Evolutionary conservation across 164 flowering plant genomes (phyloP), one percentile per base, ranked within the genome.

Genomic region (Vitis riparia): DNA sequence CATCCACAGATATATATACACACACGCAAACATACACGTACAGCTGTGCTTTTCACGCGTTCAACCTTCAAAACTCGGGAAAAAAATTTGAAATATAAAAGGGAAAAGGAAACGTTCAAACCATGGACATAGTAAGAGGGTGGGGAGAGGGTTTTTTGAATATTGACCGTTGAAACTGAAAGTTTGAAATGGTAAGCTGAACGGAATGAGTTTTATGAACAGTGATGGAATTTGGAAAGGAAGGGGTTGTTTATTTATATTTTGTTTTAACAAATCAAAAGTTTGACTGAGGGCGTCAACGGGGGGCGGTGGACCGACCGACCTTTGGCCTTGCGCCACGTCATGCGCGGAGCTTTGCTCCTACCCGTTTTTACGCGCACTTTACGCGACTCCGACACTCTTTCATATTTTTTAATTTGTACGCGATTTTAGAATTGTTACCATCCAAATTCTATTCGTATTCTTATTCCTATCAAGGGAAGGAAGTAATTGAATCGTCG

Each of bases 131-230:
- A 23, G 27, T 19, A 13, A 16, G 11, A 58, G 4, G 11, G 12
- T 61, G 49, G 44, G 30, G 61, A 12, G 56, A 58, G 64, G 50
- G 44, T 37, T 37, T 49, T 68, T 72, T 71, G 78, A 78, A 75
- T 32, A 61, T 71, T 72, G 76, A 70, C 80, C 80, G 76, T 77
- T 77, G 77, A 77, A 75, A 62, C 73, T 77, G 77, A 77, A 75
- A 62, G 51, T 71, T 71, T 77, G 75, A 72, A 68, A 72, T 49
- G 75, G 78, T 62, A 47, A 65, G 29, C 17, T 10, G 29, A 58
- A 16, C 6, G 61, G 30, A 17, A 11, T 5, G 61, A 17, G 30
- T 58, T 53, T 53, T 53, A 53, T 53, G 29, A 59, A n/a, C 29
- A 37, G 44, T 37, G 44, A 1, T 37, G 44, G 7, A 37, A 37